These are phyloP conservation scores for Candida stauntonica DNA, from an alignment of 805 yeast species.

Conservation along the genomic window DNA sequence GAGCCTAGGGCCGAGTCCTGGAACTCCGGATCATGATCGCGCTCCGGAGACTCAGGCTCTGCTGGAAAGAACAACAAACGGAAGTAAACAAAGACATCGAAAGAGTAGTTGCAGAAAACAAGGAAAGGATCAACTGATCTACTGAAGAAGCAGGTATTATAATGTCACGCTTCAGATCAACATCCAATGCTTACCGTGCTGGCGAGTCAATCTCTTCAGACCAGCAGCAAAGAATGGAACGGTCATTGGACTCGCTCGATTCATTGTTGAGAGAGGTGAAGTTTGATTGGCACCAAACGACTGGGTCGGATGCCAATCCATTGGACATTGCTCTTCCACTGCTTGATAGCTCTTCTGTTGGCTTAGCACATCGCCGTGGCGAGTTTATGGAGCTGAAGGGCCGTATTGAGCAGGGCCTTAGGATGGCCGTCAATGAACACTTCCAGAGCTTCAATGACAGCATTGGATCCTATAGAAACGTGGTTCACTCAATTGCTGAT, in stretches of 20 bases:
- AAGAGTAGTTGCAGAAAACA: not conserved
- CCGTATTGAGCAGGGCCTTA: constrained; percentile 52
- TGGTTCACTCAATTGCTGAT: constrained; percentile 57
- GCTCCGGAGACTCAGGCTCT: too few relatives aligned
- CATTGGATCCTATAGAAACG: constrained; percentile 76
- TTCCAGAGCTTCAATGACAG: constrained; percentile 81
- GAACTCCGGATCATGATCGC: too few relatives aligned
- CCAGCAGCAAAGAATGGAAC: constrained; percentile 13
- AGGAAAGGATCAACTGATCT: not conserved
- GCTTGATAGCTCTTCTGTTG: constrained; percentile 86
- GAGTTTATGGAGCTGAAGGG: constrained; percentile 63
- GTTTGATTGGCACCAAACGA: constrained; percentile 46
- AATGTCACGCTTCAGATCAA: not conserved
- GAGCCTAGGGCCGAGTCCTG: too few relatives aligned
- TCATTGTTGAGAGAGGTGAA: constrained; percentile 30
- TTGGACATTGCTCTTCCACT: constrained; percentile 80
- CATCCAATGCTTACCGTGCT: not conserved
- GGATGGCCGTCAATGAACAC: constrained; percentile 72
- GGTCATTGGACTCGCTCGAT: constrained; percentile 18
- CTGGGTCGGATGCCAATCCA: constrained; percentile 63
- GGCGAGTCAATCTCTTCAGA: not conserved
- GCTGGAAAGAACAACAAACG: not conserved
- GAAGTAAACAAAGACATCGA: not conserved
- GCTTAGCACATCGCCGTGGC: constrained; percentile 66
- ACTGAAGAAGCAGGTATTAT: too few relatives aligned